Conservation (phyloP, 1,284 basidiomycete genomes). For the Cutaneotrichosporon spelunceum region DNA sequence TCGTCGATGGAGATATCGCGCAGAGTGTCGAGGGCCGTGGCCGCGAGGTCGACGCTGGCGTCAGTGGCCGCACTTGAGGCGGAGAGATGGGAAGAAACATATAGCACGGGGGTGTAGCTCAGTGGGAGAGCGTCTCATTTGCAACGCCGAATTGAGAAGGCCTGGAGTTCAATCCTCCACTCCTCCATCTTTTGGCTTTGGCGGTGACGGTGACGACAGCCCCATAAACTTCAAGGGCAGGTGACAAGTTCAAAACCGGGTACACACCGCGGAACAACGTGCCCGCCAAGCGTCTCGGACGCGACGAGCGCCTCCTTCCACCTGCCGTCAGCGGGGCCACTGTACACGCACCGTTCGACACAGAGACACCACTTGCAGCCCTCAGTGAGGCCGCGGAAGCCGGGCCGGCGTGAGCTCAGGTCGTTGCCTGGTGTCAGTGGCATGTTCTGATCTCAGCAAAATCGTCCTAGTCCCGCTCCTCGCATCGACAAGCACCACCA, state of each 20-base stretch:
- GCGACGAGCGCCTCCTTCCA: conserved; percentile 50
- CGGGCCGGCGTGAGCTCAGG: conserved; percentile 36
- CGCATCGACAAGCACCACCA: too few species aligned
- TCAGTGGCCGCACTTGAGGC: conserved; percentile 8
- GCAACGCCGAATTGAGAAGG: conserved; percentile 14
- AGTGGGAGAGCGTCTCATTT: conserved; percentile 17
- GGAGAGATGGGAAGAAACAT: too few species aligned
- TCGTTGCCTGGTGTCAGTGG: conserved; percentile 43
- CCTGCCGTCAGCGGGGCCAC: conserved; percentile 21
- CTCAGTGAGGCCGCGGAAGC: conserved; percentile 42
- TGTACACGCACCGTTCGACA: conserved; percentile 34
- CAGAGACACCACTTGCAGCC: conserved; percentile 51
- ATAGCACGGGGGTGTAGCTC: conserved; percentile 15
- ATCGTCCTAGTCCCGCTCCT: too few species aligned
- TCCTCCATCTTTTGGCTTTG: not conserved
- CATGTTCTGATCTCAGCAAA: not conserved
- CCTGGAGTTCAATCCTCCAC: conserved; percentile 7
- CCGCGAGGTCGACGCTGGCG: conserved; percentile 40
- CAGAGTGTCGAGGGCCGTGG: conserved; percentile 42
- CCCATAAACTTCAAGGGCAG: not conserved
- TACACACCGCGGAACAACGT: conserved; percentile 43
- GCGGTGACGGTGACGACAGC: too few species aligned
- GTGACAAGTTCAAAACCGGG: not conserved
- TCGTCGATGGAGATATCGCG: conserved; percentile 40
- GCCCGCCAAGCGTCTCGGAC: conserved; percentile 37